Evolutionary conservation across 1,139 yeast genomes (phyloP), one percentile per base, ranked within the genome.

Genomic region (Suhomyces bokatorum): DNA sequence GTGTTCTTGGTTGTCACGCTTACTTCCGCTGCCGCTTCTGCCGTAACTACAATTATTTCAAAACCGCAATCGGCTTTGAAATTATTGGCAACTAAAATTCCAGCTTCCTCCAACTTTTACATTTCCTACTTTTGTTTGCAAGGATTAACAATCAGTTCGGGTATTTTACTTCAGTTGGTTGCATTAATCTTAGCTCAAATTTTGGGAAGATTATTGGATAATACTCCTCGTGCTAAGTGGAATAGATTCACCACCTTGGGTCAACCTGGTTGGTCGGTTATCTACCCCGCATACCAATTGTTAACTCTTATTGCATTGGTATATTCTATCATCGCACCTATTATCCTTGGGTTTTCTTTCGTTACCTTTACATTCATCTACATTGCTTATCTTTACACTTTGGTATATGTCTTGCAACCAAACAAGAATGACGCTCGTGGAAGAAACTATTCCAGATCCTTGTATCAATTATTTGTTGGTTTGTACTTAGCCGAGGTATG

Each of bases 1-100:
- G 88, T 75, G 14, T 91, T 91, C 67, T 66, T 91, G 50, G 90
- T 90, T 42, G 78, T 88, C 43, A 88, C 97, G 1, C 64, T 88
- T 47, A 75, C 96, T 16, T 87, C 96, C 11, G 81, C 97, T 38
- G 77, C 78, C 34, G 87, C 95, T 12, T 73, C 95, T 11, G 75
- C 93, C 2, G 83, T 85, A 3, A 80, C 81, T 7, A 67, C 75
- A 12, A 78, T 81, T 47, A 63, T 73, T 15, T 60, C 67, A 12
- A 62, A 81, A 13, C 90, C 91, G 31, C 50, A 66, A 3, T 56
- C 66, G 31, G 87, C 85, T 5, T 74, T 84, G 78, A 62, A 68
- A 2, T 60, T 83, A 39, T 71, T 85, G 54, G 80, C 87, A 6
- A 54, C 70, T 26, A 81, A 82, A 50, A 69, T 85, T 48, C 93